Base-by-base conservation (phyloP, 1,139 yeast genomes). In the Saccharomyces pastorianus region DNA sequence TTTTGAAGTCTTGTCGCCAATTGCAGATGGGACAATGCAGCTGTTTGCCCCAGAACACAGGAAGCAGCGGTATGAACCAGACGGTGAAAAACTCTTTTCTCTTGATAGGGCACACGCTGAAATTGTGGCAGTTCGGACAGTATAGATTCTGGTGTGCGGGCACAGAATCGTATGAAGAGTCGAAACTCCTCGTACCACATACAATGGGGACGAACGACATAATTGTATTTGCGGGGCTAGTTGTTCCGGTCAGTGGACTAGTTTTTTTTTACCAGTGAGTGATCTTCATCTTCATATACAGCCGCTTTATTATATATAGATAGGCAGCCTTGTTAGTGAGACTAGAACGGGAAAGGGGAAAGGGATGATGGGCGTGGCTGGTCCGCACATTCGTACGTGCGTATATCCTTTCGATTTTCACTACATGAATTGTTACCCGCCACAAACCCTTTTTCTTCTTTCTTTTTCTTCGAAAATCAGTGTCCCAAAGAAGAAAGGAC, bases 21-120 rank as follows among this genome's bases (percentile, higher is more conserved):
- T 72, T 68, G 59, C 81, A 77, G 11, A 74, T 73, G 11, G 70
- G 65, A 55, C 81, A 77, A 27, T 64, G 68, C 46, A 77, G 62
- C 51, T 73, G 77, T 55, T 73, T 74, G 3, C 79, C 79, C 76
- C 78, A 76, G 55, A 68, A 70, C 6, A 76, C 59, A 0, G 82
- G 82, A 4, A 78, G 65, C 23, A 78, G 50, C 1, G 82, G 82
- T 4, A 78, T 63, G 53, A 72, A 78, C 69, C 78, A 78, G 23
- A 78, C 55, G 0, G 79, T 70, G 57, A 78, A 70, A 58, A 78
- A 78, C 60, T 76, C 76, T 48, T 74, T 72, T 51, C 75, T 66
- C 58, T 76, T 76, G 9, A 72, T 64, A 0, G 80, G 77, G 27
- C 61, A 59, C 9, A 77, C 80, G 17, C 75, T 63, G 34, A 59